Base-by-base conservation (phyloP, 2,329 filamentous ascomycete genomes). In the Rutstroemia sp. region DNA sequence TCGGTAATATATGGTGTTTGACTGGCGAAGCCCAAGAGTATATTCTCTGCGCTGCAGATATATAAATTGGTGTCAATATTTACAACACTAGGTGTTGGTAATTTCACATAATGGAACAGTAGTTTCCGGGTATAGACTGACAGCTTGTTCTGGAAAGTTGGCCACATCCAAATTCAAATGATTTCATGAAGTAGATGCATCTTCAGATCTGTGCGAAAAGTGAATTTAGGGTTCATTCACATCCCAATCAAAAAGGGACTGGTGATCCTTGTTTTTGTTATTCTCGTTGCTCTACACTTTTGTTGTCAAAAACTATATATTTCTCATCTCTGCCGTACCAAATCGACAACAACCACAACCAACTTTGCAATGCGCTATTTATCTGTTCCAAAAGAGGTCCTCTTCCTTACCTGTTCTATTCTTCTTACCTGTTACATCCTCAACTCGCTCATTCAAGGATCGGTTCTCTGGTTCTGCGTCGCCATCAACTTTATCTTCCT, bases 11-110 rank as follows among this genome's bases (percentile, higher is more conserved):
- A 47, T 14, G 46, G 8, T 54, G 16, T 49, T 57, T 27, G n/a
- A 51, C 23, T 40, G 49, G 34, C 36, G 36, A 54, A 39, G 21
- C 9, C 25, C 19, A 49, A 23, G 34, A 9, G 14, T 44, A 42
- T 42, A 49, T 42, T 8, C 25, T 52, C 51, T 54, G 17, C 14
- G 17, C 45, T 19, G 54, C 30, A 23, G 30, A 39, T 49, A 47
- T 57, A 48, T 57, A 52, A 23, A 23, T 48, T 21, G 40, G 48
- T 34, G 34, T 25, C 45, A 36, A 45, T 40, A 39, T 52, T 51
- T 27, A 52, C 50, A 52, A 17, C 47, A 47, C 54, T 36, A 34
- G 19, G 46, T 47, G 42, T 30, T 21, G 21, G 30, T 52, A 39
- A 21, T 4, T n/a, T 17, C 16, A 48, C 4, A 48, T 54, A 40